Evolutionary conservation across 2,329 filamentous ascomycete species (phyloP), one percentile per base, ranked within the genome.

Genomic region (Chaetomiaceae sp.): DNA sequence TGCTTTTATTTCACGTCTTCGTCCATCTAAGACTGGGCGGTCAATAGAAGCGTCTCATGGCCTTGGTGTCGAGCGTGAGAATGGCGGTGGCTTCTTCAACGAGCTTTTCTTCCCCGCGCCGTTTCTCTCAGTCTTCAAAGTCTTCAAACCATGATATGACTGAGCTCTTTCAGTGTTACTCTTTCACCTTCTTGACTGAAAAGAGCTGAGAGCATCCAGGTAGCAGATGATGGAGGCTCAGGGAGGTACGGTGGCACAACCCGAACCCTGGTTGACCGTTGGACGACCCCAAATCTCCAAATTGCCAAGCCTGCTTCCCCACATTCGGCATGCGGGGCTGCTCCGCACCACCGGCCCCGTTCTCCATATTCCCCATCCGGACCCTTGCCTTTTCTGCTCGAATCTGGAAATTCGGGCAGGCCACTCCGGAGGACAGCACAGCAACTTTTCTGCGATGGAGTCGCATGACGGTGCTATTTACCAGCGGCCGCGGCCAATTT

Each of bases 371-470:
- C 49, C 39, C 56, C 54, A 47, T 48, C 34, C 15, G 19, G 43
- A 47, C 51, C 54, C 46, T 20, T 23, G 50, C 29, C 54, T 51
- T 53, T 57, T 25, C 57, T 44, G 49, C 56, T 63, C 63, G 38
- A 61, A 64, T 62, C 37, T 57, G 63, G 63, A 59, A 64, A 59
- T 59, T 54, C 61, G 45, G 61, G 63, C 63, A 62, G 46, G 52
- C 42, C 29, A 55, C 58, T 64, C 61, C 61, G 61, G 51, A 64
- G 61, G 61, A 64, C 61, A 64, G 51, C 61, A 44, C 55, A 55
- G 44, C 61, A 59, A 38, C n/a, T 59, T 59, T 58, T 47, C 8
- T 12, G 27, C n/a, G 9, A 34, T 27, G 23, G 34, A 43, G 17
- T 15, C 15, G 55, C 43, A 56, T 56, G 46, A 49, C 39, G 12